Evolutionary conservation across 2,329 filamentous ascomycete genomes (phyloP).

Genomic region (Monilinia fructigena): DNA sequence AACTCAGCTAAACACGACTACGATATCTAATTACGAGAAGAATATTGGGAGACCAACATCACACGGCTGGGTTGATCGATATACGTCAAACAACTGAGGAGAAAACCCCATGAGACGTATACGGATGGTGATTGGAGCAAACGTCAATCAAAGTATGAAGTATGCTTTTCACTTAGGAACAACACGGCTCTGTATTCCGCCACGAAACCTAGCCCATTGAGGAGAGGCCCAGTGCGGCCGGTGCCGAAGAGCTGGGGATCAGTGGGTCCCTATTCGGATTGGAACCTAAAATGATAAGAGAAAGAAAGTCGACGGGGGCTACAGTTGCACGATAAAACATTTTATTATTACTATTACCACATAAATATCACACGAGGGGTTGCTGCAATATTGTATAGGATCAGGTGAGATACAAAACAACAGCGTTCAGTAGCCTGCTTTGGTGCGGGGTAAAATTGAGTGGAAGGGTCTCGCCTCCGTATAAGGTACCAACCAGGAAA

Average conservation of each 20-base stretch:
- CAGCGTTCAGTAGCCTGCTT: constrained; percentile 7
- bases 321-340: background rate
- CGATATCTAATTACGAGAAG: background rate
- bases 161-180: background rate
- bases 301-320: constrained; percentile 2
- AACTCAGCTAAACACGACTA: constrained; percentile 65
- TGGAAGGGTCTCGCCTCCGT: background rate
- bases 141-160: background rate
- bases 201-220: constrained; percentile 14
- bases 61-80: background rate
- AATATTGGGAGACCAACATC: background rate
- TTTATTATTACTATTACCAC: constrained; percentile 18
- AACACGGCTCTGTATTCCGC: constrained; percentile 1
- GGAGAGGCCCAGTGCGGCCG: constrained; percentile 20
- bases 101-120: background rate
- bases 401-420: constrained; percentile 18
- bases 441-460: constrained; percentile 19
- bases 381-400: constrained; percentile 6
- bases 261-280: constrained; percentile 8
- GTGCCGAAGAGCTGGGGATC: constrained; percentile 22
- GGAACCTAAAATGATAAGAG: background rate
- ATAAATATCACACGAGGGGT: constrained; percentile 7
- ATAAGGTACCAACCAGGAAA: background rate
- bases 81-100: background rate
- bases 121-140: background rate